Base-by-base conservation (phyloP, 2,329 filamentous ascomycete genomes). In the Pestalotiopsis sp. region DNA sequence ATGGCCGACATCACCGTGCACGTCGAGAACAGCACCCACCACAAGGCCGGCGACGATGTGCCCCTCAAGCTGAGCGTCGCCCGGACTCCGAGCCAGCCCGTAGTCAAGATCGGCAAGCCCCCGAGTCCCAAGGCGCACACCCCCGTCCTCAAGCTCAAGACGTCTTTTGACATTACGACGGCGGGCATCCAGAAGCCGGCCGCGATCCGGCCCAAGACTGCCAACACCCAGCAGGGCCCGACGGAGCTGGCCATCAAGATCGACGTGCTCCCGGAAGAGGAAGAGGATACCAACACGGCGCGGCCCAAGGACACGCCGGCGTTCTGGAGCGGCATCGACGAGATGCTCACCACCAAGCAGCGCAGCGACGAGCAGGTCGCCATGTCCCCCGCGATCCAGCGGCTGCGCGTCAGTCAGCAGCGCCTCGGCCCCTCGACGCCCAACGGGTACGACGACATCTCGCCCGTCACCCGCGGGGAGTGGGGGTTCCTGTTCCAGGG, bases 401-500 rank as follows among this genome's bases (percentile, higher is more conserved):
- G 66, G 58, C 68, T 66, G 56, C 49, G 66, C 63, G 58, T 71
- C 36, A 68, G 71, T 64, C 74, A 77, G 64, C n/a, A 17, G 25
- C 75, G 69, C 62, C 71, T 83, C 23, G 87, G 86, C 0, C 85
- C 88, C 1, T 77, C 81, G 78, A 90, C 89, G 68, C 89, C 88
- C 1, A 89, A 90, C 71, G 84, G 80, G 7, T 88, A 87, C 71
- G 88, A 89, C 23, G 89, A 91, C 73, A 87, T 91, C 67, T 90
- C 87, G 64, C 89, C 89, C 5, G 84, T 87, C 27, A 91, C 89
- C 9, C 82, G 86, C 56, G 87, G 87, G 4, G 89, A 91, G 77
- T 91, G 89, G 89, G 86, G 87, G 0, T 88, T 88, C 73, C 76
- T 91, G 72, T 87, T 89, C 80, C 80, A 83, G 56, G 84, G 85